Evolutionary conservation across 2,329 filamentous ascomycete species (phyloP).

Genomic region (Podosphaera leucotricha): DNA sequence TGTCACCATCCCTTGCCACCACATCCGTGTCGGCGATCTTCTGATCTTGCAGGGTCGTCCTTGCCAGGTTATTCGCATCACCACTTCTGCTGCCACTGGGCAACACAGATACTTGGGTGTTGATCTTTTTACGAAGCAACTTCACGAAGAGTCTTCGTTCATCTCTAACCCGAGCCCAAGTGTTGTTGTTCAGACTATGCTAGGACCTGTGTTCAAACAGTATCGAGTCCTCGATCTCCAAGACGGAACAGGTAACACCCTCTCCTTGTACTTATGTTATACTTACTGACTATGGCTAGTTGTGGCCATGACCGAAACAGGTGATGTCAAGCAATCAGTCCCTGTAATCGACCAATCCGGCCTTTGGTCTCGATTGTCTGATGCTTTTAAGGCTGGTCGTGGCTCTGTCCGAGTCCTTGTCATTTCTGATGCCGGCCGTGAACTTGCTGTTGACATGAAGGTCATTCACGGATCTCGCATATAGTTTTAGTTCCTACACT

Average conservation of each 20-base stretch:
- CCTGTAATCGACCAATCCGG: slow-evolving; percentile 87
- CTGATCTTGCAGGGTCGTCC: slow-evolving; percentile 96
- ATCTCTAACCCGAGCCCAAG: slow-evolving; percentile 91
- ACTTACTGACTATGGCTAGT: slow-evolving; percentile 21
- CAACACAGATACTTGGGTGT: slow-evolving; percentile 99
- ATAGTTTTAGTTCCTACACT: too few relatives aligned
- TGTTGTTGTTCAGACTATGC: slow-evolving; percentile 98
- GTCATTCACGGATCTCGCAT: slow-evolving; percentile 63
- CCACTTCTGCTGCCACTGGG: slow-evolving; percentile 87
- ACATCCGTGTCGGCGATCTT: slow-evolving; percentile 97
- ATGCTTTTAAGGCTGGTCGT: slow-evolving; percentile 74
- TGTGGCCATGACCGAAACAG: slow-evolving; percentile 92
- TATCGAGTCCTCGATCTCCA: slow-evolving; percentile 97
- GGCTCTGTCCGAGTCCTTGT: slow-evolving; percentile 88
- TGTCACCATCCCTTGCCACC: slow-evolving; percentile 96
- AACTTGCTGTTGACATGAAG: slow-evolving; percentile 98
- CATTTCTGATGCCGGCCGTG: slow-evolving; percentile 75
- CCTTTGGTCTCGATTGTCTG: slow-evolving; percentile 57
- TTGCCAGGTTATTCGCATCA: slow-evolving; percentile 99
- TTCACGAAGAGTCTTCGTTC: slow-evolving; percentile 96
- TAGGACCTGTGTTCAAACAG: slow-evolving; percentile 98
- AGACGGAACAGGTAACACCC: slow-evolving; percentile 39
- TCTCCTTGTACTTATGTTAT: background rate
- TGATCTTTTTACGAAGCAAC: slow-evolving; percentile 98
- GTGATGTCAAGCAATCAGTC: slow-evolving; percentile 91